A percentile compares a stretch with the other conserved stretches of the same genome.
Conservation (phyloP, 495 filamentous ascomycete species). For the Xeromyces bisporus region DNA sequence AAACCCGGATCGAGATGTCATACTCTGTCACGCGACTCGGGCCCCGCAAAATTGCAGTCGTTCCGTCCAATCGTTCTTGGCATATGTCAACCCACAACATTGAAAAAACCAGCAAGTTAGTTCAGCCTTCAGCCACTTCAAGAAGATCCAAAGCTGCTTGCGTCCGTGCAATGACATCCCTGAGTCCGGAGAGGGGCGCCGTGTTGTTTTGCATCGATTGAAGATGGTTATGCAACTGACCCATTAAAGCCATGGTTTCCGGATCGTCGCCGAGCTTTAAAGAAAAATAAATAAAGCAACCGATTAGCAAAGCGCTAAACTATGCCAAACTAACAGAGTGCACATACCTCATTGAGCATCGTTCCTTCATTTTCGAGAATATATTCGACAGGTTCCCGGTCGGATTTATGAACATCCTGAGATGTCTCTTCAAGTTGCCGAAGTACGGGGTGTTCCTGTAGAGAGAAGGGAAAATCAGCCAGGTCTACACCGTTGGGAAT, state of each 20-base stretch:
- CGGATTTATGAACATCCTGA: neutral
- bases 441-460: constrained; percentile 13
- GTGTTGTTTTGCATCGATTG: constrained; percentile 39
- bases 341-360: constrained; percentile 17
- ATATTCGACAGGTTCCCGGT: no score
- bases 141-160: constrained; percentile 34
- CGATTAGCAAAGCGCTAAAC: constrained; percentile 1
- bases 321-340: no score
- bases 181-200: constrained; percentile 32
- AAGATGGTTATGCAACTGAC: constrained; percentile 37
- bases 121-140: constrained; percentile 22
- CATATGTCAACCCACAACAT: neutral
- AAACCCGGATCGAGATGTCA: no score
- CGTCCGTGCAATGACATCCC: constrained; percentile 32
- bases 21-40: no score
- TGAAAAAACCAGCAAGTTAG: no score
- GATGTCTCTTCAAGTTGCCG: constrained; percentile 16
- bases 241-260: constrained; percentile 17
- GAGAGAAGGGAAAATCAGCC: neutral
- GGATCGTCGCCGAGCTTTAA: constrained; percentile 25
- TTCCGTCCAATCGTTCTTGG: neutral
- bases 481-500: neutral
- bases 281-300: neutral
- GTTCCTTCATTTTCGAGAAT: constrained; percentile 9
- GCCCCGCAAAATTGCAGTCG: neutral